Evolutionary conservation across 2,329 filamentous ascomycete genomes (phyloP).

Genomic region (Verticillium albo-atrum): DNA sequence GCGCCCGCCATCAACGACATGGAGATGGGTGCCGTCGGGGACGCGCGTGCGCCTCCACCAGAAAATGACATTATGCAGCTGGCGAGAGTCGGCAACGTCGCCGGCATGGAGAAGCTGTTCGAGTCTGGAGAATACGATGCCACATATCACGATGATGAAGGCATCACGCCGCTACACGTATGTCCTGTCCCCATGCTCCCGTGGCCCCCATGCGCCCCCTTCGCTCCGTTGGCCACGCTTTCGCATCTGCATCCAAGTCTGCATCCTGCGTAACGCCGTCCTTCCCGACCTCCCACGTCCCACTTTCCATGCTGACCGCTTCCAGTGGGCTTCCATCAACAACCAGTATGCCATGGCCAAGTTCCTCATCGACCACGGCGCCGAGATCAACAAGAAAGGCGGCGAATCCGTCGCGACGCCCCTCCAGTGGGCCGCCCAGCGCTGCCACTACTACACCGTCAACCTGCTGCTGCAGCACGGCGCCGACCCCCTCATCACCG

Average conservation of each 20-base stretch:
- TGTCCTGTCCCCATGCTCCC: constrained; percentile 27
- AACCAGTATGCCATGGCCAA: constrained; percentile 98
- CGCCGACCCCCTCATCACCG: constrained; percentile 86
- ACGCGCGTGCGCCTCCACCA: constrained; percentile 24
- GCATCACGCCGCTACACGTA: constrained; percentile 94
- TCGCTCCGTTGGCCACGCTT: not conserved
- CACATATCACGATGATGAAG: constrained; percentile 81
- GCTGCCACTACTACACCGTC: constrained; percentile 95
- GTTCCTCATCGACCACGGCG: constrained; percentile 79
- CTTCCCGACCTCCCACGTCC: not conserved
- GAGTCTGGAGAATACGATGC: constrained; percentile 77
- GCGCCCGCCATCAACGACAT: constrained; percentile 54
- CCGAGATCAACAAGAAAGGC: constrained; percentile 91
- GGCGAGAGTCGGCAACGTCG: constrained; percentile 80
- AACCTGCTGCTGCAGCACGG: constrained; percentile 87
- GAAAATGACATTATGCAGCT: constrained; percentile 94
- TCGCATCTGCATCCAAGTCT: too few species aligned
- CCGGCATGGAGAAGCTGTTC: constrained; percentile 84
- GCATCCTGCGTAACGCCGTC: not conserved
- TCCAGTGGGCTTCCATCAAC: constrained; percentile 96
- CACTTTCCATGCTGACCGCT: constrained; percentile 12
- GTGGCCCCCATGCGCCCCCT: too few species aligned
- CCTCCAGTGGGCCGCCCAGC: constrained; percentile 93
- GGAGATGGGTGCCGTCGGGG: constrained; percentile 48
- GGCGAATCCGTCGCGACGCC: constrained; percentile 93